Evolutionary conservation across 2,329 filamentous ascomycete species (phyloP).

Genomic region (Xylaria polymorpha): DNA sequence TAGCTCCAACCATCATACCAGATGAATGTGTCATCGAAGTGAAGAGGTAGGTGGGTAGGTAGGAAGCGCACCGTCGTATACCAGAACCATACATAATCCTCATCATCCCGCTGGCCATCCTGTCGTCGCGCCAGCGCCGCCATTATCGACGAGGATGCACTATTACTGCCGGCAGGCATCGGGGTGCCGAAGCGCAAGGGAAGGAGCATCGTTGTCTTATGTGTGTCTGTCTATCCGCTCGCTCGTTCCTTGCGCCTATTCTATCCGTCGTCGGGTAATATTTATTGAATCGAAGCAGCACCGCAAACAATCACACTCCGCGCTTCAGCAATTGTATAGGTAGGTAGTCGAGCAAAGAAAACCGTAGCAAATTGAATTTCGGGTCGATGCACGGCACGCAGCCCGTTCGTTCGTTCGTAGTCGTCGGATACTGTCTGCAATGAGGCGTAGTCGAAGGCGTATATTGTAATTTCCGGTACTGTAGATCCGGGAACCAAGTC

Average conservation of each 20-base stretch:
- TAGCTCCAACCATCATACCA: not conserved
- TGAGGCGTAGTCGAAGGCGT: not conserved
- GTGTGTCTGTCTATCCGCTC: not conserved
- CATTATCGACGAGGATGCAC: conserved; percentile 1
- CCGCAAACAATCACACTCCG: not conserved
- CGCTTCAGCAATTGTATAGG: not conserved
- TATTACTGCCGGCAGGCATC: conserved; percentile 24
- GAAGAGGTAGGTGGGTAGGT: not conserved
- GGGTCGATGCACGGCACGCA: too few relatives aligned
- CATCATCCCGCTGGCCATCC: conserved; percentile 40
- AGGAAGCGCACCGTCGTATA: conserved; percentile 46
- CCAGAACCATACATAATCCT: conserved; percentile 46
- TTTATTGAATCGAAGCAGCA: not conserved
- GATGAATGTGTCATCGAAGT: not conserved
- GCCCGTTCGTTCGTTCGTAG: not conserved
- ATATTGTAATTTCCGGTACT: not conserved
- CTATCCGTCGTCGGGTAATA: not conserved
- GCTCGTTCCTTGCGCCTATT: too few relatives aligned
- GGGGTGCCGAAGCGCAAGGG: conserved; percentile 29
- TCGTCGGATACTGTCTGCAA: not conserved
- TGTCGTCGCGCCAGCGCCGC: conserved; percentile 38
- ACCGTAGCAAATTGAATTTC: too few relatives aligned
- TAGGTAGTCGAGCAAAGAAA: too few relatives aligned
- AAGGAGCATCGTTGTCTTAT: not conserved
- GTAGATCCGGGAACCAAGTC: not conserved